Evolutionary conservation across 345 rosid genomes (phyloP).

Genomic region (Ceriops tagal): DNA sequence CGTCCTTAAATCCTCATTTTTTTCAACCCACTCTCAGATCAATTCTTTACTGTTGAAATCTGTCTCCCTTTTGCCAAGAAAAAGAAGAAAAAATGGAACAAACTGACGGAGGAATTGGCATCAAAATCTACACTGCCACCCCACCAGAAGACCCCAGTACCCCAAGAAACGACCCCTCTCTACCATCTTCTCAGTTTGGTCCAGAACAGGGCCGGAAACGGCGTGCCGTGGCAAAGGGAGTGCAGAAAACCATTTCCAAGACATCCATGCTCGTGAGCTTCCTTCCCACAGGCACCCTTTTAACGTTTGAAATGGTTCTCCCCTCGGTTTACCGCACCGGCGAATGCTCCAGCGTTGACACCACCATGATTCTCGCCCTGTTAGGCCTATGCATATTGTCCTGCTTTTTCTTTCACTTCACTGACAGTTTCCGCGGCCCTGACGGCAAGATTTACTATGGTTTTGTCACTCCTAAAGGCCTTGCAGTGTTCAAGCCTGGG

Average conservation of each 20-base stretch:
- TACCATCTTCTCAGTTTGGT: neutral
- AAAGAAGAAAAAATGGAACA: slow-evolving; percentile 38
- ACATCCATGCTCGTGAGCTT: slow-evolving; percentile 68
- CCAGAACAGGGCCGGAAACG: slow-evolving; percentile 36
- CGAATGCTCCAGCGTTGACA: slow-evolving; percentile 50
- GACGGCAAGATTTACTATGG: slow-evolving; percentile 71
- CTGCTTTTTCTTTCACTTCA: slow-evolving; percentile 76
- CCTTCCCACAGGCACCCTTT: slow-evolving; percentile 75
- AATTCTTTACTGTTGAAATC: neutral
- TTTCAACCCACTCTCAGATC: neutral
- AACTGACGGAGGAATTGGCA: slow-evolving; percentile 46
- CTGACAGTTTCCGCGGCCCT: slow-evolving; percentile 58
- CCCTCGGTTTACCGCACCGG: slow-evolving; percentile 57
- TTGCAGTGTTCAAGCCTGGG: slow-evolving; percentile 66
- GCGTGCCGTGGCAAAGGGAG: slow-evolving; percentile 61
- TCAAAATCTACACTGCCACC: slow-evolving; percentile 52
- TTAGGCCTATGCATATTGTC: slow-evolving; percentile 55
- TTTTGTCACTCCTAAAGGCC: slow-evolving; percentile 58
- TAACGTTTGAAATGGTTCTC: slow-evolving; percentile 77
- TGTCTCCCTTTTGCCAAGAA: neutral
- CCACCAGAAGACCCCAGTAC: slow-evolving; percentile 27
- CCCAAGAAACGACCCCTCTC: neutral
- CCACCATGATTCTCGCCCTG: slow-evolving; percentile 54
- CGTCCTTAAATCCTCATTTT: too few relatives aligned
- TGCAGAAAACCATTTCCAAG: slow-evolving; percentile 66